Conservation (phyloP, 2,329 filamentous ascomycete species). For the Fusarium sp. region DNA sequence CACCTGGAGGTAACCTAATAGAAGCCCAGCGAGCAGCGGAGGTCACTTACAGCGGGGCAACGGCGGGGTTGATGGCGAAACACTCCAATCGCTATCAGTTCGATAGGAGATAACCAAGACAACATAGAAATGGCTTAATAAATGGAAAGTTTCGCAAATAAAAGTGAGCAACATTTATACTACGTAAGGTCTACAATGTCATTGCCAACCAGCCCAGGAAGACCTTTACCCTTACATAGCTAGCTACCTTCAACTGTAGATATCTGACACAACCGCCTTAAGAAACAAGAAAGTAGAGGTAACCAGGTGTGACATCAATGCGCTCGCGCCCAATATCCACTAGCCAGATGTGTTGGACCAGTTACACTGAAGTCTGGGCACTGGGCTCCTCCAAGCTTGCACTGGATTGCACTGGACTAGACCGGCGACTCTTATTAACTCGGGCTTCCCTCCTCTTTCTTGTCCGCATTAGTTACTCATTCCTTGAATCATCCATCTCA, state of each 20-base stretch:
- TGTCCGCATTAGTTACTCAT: constrained; percentile 33
- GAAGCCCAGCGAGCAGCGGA: neutral
- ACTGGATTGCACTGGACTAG: constrained; percentile 1
- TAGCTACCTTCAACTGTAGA: too few species aligned
- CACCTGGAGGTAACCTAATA: neutral
- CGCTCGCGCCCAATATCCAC: constrained; percentile 15
- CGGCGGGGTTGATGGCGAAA: constrained; percentile 10
- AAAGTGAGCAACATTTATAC: neutral
- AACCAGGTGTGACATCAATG: constrained; percentile 8
- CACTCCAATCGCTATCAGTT: neutral
- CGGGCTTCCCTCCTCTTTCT: constrained; percentile 27
- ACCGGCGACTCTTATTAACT: constrained; percentile 30
- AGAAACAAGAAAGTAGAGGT: constrained; percentile 20
- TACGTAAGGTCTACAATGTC: neutral
- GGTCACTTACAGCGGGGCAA: constrained; percentile 8
- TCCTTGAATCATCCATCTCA: constrained; percentile 33
- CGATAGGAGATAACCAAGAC: neutral
- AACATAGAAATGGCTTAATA: neutral
- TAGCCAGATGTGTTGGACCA: neutral
- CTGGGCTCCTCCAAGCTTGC: constrained; percentile 13
- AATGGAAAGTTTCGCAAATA: neutral
- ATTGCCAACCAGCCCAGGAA: neutral
- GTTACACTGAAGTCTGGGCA: neutral
- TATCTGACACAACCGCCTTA: too few species aligned
- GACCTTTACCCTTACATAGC: too few species aligned